These are phyloP conservation scores for Blastocystis sp. DNA, from an alignment of 352 stramenopile genomes.

Conservation along the genomic window DNA sequence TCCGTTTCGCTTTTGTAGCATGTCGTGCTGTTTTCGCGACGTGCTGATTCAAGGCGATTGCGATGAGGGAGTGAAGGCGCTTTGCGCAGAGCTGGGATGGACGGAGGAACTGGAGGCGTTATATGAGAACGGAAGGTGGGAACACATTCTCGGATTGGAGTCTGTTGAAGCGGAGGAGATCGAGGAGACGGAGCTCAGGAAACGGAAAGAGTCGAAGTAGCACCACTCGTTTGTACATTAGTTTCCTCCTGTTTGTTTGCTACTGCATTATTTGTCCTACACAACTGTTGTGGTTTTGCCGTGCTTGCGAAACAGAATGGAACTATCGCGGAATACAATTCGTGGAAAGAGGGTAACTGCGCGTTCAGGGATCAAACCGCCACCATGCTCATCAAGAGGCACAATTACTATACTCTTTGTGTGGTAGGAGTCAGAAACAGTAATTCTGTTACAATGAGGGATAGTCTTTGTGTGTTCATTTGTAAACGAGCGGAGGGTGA, in stretches of 20 bases:
- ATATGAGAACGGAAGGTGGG: no score
- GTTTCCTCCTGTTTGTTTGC: no score
- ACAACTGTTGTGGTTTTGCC: no score
- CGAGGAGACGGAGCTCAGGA: no score
- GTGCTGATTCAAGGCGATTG: slow-evolving; percentile 83
- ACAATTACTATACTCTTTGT: neutral
- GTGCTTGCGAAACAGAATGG: no score
- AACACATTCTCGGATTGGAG: no score
- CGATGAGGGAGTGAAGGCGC: slow-evolving; percentile 81
- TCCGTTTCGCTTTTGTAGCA: slow-evolving; percentile 76
- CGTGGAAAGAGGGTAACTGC: no score
- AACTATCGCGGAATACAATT: no score
- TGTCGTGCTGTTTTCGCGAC: slow-evolving; percentile 79
- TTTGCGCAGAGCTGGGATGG: slow-evolving; percentile 80
- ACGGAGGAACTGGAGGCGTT: slow-evolving; percentile 22
- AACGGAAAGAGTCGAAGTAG: no score
- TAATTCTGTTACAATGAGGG: neutral
- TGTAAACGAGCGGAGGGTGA: no score
- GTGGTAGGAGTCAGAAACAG: neutral
- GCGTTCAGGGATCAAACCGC: neutral
- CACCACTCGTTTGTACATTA: neutral
- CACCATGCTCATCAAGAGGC: neutral
- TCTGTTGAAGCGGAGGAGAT: no score
- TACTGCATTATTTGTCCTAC: no score
- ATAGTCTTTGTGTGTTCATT: neutral